These are phyloP conservation scores for Stereum hirsutum DNA, from an alignment of 1,284 basidiomycete genomes.

Conservation along the genomic window DNA sequence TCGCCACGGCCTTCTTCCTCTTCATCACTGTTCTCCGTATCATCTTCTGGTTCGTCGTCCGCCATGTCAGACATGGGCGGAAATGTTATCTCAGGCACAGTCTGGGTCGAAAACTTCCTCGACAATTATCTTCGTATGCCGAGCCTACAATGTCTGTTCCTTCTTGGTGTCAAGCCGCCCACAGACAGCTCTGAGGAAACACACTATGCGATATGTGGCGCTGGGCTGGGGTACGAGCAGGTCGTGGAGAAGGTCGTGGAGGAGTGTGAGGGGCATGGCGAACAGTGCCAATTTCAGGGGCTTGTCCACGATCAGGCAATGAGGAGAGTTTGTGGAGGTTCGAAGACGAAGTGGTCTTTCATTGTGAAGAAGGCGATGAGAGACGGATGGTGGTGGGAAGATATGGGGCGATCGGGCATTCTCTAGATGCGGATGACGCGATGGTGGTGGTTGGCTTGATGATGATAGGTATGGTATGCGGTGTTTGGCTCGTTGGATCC, in stretches of 20 bases:
- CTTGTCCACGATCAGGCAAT: no score
- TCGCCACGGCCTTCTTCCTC: no score
- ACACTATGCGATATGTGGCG: background rate
- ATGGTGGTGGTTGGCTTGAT: background rate
- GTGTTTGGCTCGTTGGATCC: no score
- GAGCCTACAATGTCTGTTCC: slow-evolving; percentile 10
- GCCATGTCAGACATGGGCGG: no score
- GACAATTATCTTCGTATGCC: slow-evolving; percentile 9
- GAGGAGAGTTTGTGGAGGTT: no score
- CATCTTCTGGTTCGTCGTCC: no score
- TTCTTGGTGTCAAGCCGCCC: slow-evolving; percentile 3
- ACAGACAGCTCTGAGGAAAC: background rate
- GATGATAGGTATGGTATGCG: background rate
- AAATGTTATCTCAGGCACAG: slow-evolving; percentile 7
- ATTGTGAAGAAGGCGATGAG: background rate
- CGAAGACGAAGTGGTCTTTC: no score
- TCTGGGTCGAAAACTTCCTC: slow-evolving; percentile 12
- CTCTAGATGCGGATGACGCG: background rate
- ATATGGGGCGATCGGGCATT: background rate
- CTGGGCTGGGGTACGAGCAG: background rate
- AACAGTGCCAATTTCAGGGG: no score
- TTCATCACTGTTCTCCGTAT: no score
- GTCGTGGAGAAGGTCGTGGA: background rate
- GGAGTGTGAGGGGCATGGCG: background rate
- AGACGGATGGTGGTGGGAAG: background rate